A percentile compares a stretch with the other conserved stretches of the same genome.
phyloP scores from a whole-genome alignment of 768 basidiomycete genomes.

The Chalciporus piperatus region DNA sequence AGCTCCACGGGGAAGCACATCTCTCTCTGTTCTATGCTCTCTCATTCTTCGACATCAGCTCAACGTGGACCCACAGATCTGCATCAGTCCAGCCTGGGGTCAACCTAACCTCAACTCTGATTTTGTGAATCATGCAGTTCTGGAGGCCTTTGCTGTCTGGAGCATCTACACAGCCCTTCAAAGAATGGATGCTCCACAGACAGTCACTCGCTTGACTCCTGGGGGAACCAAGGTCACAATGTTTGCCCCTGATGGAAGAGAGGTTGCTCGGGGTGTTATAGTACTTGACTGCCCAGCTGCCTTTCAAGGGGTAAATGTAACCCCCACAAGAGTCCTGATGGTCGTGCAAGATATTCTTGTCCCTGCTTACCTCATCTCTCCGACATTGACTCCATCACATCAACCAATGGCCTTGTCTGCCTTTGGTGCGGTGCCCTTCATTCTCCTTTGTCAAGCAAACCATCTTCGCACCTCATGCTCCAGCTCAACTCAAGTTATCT shows the following conservation, averaged over 20 bases:
- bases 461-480: neutral
- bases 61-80: neutral
- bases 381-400: neutral
- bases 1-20: neutral
- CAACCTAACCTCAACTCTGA: neutral
- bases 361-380: neutral
- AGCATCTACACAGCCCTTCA: slow-evolving; percentile 2
- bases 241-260: neutral
- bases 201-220: neutral
- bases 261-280: neutral
- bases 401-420: neutral
- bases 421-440: neutral
- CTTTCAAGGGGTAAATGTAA: neutral
- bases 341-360: neutral
- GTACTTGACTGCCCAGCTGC: neutral
- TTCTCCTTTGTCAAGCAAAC: neutral
- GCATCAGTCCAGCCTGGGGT: neutral
- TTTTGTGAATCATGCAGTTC: slow-evolving; percentile 18
- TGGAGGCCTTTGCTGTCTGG: slow-evolving; percentile 17
- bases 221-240: neutral
- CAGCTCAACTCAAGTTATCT: too few species aligned
- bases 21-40: too few species aligned
- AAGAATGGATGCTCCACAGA: neutral
- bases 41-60: neutral
- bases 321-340: neutral